Percentiles rank a stretch among this genome's conserved stretches.
Evolutionary conservation across 2,329 filamentous ascomycete species (phyloP).

Genomic region (Claviceps lovelessii): DNA sequence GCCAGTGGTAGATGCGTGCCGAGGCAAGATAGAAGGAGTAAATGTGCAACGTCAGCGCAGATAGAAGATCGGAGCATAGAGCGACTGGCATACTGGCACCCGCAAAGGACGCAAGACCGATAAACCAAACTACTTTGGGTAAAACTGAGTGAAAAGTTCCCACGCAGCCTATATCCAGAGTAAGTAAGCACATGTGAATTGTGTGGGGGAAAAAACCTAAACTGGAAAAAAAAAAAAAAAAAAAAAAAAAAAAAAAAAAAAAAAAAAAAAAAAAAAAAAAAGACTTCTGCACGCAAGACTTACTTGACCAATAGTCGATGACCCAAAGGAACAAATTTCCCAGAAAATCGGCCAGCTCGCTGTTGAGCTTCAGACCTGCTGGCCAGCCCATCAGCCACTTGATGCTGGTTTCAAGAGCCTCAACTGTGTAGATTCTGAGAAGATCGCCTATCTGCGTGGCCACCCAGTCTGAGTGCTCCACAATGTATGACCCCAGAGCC

Average conservation of each 20-base stretch:
- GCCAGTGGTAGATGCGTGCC: conserved; percentile 96
- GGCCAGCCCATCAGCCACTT: conserved; percentile 94
- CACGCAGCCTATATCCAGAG: conserved; percentile 51
- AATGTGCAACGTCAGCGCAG: conserved; percentile 84
- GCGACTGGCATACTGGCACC: conserved; percentile 95
- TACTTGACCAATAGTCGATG: conserved; percentile 92
- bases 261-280: too few relatives aligned
- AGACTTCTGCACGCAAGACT: conserved; percentile 12
- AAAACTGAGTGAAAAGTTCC: conserved; percentile 62
- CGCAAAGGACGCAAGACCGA: conserved; percentile 88
- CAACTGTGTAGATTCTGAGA: conserved; percentile 70
- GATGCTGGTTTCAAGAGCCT: conserved; percentile 77
- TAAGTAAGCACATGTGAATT: conserved; percentile 10
- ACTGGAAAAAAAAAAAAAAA: too few relatives aligned
- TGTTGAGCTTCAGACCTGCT: conserved; percentile 88
- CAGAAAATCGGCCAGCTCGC: conserved; percentile 80
- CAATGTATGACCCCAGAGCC: conserved; percentile 88
- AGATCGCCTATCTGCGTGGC: conserved; percentile 64
- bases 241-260: too few relatives aligned
- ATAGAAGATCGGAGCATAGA: conserved; percentile 85
- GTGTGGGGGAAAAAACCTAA: too few relatives aligned
- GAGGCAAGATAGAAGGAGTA: conserved; percentile 97
- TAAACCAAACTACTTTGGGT: conserved; percentile 78
- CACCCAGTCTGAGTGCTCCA: conserved; percentile 81
- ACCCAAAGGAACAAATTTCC: conserved; percentile 97